Base-by-base conservation (phyloP, 2,329 filamentous ascomycete genomes). In the Pyricularia sp. region DNA sequence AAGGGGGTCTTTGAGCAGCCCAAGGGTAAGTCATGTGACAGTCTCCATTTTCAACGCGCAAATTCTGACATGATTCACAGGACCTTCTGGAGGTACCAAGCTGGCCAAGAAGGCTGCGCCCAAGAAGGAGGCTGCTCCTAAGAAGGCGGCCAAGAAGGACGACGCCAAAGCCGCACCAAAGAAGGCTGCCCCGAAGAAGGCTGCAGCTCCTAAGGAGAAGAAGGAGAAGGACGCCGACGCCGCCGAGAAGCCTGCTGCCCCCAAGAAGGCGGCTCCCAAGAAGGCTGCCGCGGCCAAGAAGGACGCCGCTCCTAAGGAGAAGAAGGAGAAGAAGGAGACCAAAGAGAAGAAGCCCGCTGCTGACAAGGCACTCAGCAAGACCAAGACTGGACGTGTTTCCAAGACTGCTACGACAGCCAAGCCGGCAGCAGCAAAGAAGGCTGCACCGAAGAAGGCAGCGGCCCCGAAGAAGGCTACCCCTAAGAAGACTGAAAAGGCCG, bases 61-160 rank as follows among this genome's bases (percentile, higher is more conserved):
- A 33, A 49, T 22, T n/a, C 35, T 63, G 19, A 60, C 64, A 53
- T 62, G 61, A 16, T 2, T 66, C 13, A 16, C 61, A 92, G 89
- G 89, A 72, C 83, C 91, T 66, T 96, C 92, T 68, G 92, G 92
- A 67, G 89, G 91, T 70, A 91, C 94, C 78, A 96, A 96, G 88
- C 88, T 96, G 67, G 89, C 88, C 66, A 93, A 93, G 87, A 92
- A 91, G 82, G 77, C 81, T 69, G 67, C 71, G 19, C 69, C 69
- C 59, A 74, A 74, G 71, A 74, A 75, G 73, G 70, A 72, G 62
- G 66, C 69, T 33, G 75, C 79, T 70, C 75, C 79, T 67, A 78
- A 78, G 72, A 76, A 79, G 70, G 72, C 74, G 6, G 68, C 66
- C 9, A 67, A 73, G 8, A 75, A 75, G 71, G 74, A 75, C 69